Evolutionary conservation across 1,139 yeast genomes (phyloP), one percentile per base, ranked within the genome.

Genomic region (Arxiozyma bovina): DNA sequence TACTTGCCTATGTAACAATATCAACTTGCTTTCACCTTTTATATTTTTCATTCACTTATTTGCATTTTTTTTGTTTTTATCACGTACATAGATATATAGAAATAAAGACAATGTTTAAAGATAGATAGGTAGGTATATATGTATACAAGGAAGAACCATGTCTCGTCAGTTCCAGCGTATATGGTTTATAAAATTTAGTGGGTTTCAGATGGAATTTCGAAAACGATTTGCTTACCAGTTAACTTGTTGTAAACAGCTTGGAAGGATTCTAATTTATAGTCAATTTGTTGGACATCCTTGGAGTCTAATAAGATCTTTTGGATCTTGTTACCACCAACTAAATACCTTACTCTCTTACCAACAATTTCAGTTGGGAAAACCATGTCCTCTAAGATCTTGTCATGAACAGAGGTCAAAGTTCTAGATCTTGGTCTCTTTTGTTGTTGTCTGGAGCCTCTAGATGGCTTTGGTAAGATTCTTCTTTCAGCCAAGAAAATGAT

Each of bases 341-440:
- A 85, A 89, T 87, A 90, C 85, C 97, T 90, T 73, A 89, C 94
- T 83, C 99, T 91, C 89, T 93, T 93, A 78, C 99, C 99, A 70
- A 87, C 83, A 73, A 93, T 93, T 82, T 93, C 98, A 71, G 98
- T 91, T 78, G 99, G 99, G 97, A 87, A 93, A 68, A 94, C 99
- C 75, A 93, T 84, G 80, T 93, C 99, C 80, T 93, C 99, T 77
- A 93, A 89, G 80, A 93, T 81, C 79, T 90, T 89, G 81, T 93
- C 98, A 79, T 93, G 99, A 69, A 93, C 99, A 73, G 98, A 90
- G 71, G 97, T 85, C 78, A 93, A 85, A 73, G 99, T 93, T 87
- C 99, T 90, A 72, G 98, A 91, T 83, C 96, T 88, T 78, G 99
- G 99, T 85, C 99, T 93, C 93, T 93, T 91, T 83, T 93, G 99